phyloP scores from a whole-genome alignment of 139 green algal genomes.

The Pseudopediastrum boryanum region DNA sequence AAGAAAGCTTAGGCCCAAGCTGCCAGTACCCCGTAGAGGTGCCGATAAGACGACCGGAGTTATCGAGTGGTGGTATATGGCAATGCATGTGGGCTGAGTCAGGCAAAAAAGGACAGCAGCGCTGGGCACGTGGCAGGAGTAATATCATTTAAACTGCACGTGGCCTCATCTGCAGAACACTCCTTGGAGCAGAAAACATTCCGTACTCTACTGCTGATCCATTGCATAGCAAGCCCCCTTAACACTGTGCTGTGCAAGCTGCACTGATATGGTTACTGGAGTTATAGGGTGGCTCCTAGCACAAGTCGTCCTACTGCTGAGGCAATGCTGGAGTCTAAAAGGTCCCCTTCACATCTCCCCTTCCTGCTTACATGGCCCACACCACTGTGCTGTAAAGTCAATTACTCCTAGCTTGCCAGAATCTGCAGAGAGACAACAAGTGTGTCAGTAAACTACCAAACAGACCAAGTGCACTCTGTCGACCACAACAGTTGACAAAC shows the following conservation, averaged over 20 bases:
- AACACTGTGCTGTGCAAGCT: background rate
- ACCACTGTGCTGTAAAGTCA: conserved; percentile 42
- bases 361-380: conserved; percentile 30
- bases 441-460: background rate
- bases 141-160: too few species aligned
- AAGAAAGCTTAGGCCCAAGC: too few species aligned
- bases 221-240: background rate
- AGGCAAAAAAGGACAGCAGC: too few species aligned
- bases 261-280: too few species aligned
- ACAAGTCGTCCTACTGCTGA: background rate
- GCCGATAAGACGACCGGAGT: too few species aligned
- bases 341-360: background rate
- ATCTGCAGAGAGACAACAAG: background rate
- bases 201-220: background rate
- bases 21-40: background rate
- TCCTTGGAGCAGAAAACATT: background rate
- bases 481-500: background rate
- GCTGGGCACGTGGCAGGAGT: too few species aligned
- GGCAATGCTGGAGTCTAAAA: background rate
- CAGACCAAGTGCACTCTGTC: background rate
- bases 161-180: too few species aligned
- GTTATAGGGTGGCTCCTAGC: too few species aligned
- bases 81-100: too few species aligned
- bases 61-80: too few species aligned
- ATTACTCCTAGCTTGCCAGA: conserved; percentile 16